phyloP scores from a whole-genome alignment of 805 yeast species.

The Yarrowia keelungensis region DNA sequence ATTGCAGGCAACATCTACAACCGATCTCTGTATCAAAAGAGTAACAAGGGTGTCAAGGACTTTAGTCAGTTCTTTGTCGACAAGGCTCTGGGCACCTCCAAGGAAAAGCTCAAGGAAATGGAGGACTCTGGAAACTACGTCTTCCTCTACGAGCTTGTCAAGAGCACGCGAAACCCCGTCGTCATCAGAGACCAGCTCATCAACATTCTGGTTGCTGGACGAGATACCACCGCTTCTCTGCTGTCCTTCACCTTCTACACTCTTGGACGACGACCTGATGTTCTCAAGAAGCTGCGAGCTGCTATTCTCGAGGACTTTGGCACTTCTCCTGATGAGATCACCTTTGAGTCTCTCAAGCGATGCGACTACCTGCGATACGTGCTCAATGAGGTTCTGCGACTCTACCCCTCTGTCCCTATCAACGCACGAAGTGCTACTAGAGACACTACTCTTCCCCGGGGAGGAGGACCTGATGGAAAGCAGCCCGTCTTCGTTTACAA shows the following conservation, averaged over 20 bases:
- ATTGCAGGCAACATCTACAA: constrained; percentile 45
- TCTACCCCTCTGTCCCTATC: constrained; percentile 61
- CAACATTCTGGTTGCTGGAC: constrained; percentile 60
- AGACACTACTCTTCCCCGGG: constrained; percentile 59
- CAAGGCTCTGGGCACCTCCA: constrained; percentile 53
- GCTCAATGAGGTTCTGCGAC: constrained; percentile 57
- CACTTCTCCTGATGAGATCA: constrained; percentile 44
- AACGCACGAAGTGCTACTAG: constrained; percentile 57
- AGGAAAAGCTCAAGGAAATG: constrained; percentile 44
- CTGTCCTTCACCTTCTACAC: constrained; percentile 56
- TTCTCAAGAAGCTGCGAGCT: constrained; percentile 50
- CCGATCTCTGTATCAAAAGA: constrained; percentile 47
- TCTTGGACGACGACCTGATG: constrained; percentile 52
- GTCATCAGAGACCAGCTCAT: constrained; percentile 59
- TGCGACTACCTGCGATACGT: constrained; percentile 57
- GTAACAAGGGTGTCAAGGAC: constrained; percentile 39
- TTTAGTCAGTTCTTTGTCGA: constrained; percentile 50
- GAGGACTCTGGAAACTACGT: constrained; percentile 53
- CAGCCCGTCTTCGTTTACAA: constrained; percentile 54
- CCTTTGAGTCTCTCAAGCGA: constrained; percentile 58
- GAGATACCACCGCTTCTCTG: constrained; percentile 63
- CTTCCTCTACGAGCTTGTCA: constrained; percentile 58
- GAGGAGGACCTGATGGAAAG: constrained; percentile 56
- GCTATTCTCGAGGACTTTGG: constrained; percentile 53
- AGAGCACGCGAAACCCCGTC: constrained; percentile 58